These are phyloP conservation scores for Flaveria brownii DNA, from an alignment of 129 eudicot species.

Conservation along the genomic window DNA sequence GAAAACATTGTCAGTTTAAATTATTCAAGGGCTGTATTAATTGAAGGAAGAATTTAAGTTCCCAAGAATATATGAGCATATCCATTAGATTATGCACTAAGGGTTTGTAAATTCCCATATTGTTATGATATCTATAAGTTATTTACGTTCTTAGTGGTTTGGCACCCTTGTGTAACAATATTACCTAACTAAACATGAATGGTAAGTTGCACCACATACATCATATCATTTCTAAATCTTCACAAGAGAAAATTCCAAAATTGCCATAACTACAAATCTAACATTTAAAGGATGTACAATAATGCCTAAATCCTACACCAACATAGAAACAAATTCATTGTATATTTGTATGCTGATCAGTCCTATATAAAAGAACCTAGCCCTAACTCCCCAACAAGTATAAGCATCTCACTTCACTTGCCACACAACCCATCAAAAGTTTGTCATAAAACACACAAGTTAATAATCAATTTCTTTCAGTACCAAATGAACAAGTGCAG, in stretches of 20 bases:
- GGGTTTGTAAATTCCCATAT: neutral
- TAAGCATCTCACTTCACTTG: no score
- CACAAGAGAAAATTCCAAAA: constrained; percentile 13
- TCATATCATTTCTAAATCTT: constrained; percentile 2
- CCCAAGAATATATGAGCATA: constrained; percentile 1
- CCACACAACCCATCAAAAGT: neutral
- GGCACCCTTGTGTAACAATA: neutral
- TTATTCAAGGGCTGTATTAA: neutral
- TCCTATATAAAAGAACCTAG: neutral
- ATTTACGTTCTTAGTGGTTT: constrained; percentile 8
- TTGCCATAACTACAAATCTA: neutral
- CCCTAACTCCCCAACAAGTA: neutral
- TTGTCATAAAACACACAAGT: constrained; percentile 8
- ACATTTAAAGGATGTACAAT: neutral
- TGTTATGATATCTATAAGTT: neutral
- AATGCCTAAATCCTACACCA: constrained; percentile 17
- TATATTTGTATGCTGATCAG: constrained; percentile 2
- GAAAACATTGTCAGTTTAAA: constrained; percentile 22
- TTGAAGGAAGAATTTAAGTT: constrained; percentile 1
- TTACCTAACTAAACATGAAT: constrained; percentile 27
- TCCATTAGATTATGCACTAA: neutral
- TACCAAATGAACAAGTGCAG: constrained; percentile 17
- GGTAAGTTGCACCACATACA: constrained; percentile 20
- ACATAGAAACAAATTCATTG: constrained; percentile 9
- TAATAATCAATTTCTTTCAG: neutral